Conservation (phyloP, 176 grass and related monocot genomes). For the Zea luxurians region DNA sequence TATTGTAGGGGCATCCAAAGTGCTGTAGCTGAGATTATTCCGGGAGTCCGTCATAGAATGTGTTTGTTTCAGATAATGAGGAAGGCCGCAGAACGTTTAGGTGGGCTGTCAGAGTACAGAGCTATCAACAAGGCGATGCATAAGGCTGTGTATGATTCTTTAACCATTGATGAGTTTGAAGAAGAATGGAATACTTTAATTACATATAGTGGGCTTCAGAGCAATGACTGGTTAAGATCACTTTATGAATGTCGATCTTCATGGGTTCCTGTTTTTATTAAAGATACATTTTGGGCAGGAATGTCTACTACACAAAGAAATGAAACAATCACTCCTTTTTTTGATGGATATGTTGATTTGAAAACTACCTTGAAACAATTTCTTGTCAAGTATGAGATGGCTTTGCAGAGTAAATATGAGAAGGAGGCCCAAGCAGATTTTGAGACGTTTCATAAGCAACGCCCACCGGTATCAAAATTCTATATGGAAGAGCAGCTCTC, state of each 20-base stretch:
- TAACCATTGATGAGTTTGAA: slow-evolving; percentile 80
- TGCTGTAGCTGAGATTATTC: slow-evolving; percentile 76
- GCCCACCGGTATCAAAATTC: slow-evolving; percentile 86
- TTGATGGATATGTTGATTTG: slow-evolving; percentile 83
- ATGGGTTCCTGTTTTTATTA: slow-evolving; percentile 93
- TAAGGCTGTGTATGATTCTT: slow-evolving; percentile 80
- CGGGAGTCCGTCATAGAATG: slow-evolving; percentile 71
- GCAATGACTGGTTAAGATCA: slow-evolving; percentile 78
- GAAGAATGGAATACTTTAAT: slow-evolving; percentile 77
- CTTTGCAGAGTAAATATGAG: slow-evolving; percentile 86
- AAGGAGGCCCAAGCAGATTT: slow-evolving; percentile 97
- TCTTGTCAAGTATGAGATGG: slow-evolving; percentile 79
- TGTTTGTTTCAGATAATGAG: slow-evolving; percentile 94
- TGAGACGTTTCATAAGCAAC: slow-evolving; percentile 94
- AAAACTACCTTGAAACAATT: slow-evolving; percentile 94
- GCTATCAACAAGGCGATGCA: slow-evolving; percentile 83
- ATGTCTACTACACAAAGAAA: slow-evolving; percentile 78
- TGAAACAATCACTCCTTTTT: slow-evolving; percentile 76
- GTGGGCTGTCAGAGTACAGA: slow-evolving; percentile 74
- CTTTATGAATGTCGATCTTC: slow-evolving; percentile 76
- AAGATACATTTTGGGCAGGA: slow-evolving; percentile 90
- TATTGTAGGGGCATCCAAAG: slow-evolving; percentile 75
- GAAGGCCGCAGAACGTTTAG: slow-evolving; percentile 66
- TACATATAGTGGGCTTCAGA: slow-evolving; percentile 69
- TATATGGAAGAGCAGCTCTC: slow-evolving; percentile 99